Conservation (phyloP, 2,329 filamentous ascomycete species). For the Karstenula rhodostoma region DNA sequence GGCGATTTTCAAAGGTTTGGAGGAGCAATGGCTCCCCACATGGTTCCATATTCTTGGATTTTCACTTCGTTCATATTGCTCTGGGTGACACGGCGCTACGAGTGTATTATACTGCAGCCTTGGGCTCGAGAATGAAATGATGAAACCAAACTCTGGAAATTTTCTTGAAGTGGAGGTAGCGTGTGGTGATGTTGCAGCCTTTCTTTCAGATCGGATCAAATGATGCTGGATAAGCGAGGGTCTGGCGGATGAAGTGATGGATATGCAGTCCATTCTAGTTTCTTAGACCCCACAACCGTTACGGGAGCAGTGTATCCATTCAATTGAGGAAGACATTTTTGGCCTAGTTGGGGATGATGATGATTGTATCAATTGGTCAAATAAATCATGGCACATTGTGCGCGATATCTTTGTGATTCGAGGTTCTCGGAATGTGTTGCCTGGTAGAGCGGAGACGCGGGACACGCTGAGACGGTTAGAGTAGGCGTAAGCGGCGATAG, state of each 20-base stretch:
- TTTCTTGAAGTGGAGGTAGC: not conserved
- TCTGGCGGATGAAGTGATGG: too few species aligned
- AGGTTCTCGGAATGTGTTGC: conserved; percentile 2
- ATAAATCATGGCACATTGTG: not conserved
- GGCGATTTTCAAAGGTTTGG: conserved; percentile 22
- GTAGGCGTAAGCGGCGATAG: conserved; percentile 11
- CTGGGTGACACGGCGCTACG: conserved; percentile 35
- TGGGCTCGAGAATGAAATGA: conserved; percentile 29
- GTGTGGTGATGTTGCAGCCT: not conserved
- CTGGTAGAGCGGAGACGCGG: not conserved
- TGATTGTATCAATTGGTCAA: not conserved
- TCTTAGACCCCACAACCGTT: too few species aligned
- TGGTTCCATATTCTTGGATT: conserved; percentile 32
- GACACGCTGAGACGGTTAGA: conserved; percentile 6
- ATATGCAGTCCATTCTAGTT: not conserved
- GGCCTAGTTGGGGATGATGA: not conserved
- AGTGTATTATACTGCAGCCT: conserved; percentile 40
- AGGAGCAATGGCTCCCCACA: conserved; percentile 18
- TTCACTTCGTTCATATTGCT: conserved; percentile 35
- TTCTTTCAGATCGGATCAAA: not conserved
- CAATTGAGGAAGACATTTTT: not conserved
- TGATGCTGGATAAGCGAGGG: not conserved
- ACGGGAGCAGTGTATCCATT: too few species aligned
- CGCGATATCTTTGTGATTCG: not conserved
- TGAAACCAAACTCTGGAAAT: conserved; percentile 17